phyloP scores from a whole-genome alignment of 805 yeast genomes.

The Hanseniaspora lindneri region DNA sequence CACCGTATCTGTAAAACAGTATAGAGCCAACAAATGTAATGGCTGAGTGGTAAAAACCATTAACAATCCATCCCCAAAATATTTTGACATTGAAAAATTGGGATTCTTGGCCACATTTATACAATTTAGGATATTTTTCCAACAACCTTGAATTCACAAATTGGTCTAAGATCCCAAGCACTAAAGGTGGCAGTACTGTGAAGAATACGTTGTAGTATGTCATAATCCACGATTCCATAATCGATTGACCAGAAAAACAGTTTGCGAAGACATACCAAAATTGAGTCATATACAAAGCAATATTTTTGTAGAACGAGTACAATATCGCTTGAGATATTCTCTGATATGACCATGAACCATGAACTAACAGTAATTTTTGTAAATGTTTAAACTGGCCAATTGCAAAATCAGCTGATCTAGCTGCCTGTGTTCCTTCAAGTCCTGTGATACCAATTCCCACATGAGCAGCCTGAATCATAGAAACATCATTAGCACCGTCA shows the following conservation, averaged over 20 bases:
- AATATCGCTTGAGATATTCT: slow-evolving; percentile 84
- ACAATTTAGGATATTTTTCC: slow-evolving; percentile 84
- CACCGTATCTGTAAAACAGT: slow-evolving; percentile 56
- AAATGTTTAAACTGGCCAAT: slow-evolving; percentile 89
- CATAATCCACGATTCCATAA: slow-evolving; percentile 95
- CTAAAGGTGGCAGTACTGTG: slow-evolving; percentile 91
- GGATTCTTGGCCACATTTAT: slow-evolving; percentile 79
- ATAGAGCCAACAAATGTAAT: slow-evolving; percentile 64
- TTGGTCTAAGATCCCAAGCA: slow-evolving; percentile 92
- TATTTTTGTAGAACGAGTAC: slow-evolving; percentile 90
- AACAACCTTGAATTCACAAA: slow-evolving; percentile 81
- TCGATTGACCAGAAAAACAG: slow-evolving; percentile 88
- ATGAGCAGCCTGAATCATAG: slow-evolving; percentile 98
- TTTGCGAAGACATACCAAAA: slow-evolving; percentile 94
- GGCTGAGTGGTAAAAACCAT: slow-evolving; percentile 90
- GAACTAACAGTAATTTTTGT: slow-evolving; percentile 74
- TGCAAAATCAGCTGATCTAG: slow-evolving; percentile 93
- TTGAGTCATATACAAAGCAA: slow-evolving; percentile 92
- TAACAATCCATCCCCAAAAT: slow-evolving; percentile 95
- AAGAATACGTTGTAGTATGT: slow-evolving; percentile 91
- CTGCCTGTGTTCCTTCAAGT: slow-evolving; percentile 99
- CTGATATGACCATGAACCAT: slow-evolving; percentile 96
- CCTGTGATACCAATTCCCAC: slow-evolving; percentile 99
- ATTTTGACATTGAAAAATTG: slow-evolving; percentile 80
- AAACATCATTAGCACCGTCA: slow-evolving; percentile 98